phyloP scores from a whole-genome alignment of 73 alveolate genomes.

The Symbiodinium pilosum region DNA sequence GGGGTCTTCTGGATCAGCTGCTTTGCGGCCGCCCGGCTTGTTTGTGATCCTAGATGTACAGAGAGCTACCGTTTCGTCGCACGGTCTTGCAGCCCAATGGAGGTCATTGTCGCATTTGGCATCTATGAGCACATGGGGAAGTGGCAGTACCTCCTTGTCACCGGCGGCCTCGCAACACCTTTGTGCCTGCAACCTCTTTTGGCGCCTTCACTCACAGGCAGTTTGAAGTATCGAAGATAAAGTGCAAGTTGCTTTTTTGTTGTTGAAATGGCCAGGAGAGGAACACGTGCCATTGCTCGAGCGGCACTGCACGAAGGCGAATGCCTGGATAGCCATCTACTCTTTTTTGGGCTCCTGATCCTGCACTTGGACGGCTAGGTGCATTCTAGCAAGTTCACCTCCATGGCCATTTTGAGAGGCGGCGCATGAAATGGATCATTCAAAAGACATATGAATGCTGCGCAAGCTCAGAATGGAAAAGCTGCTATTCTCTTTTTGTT shows the following conservation, averaged over 20 bases:
- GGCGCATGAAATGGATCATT: background rate
- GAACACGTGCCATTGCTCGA: constrained; percentile 22
- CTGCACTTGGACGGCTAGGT: too few species aligned
- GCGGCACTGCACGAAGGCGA: constrained; percentile 88
- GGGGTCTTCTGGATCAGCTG: constrained; percentile 77
- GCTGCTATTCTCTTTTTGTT: too few species aligned
- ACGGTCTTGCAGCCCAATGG: background rate
- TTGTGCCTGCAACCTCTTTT: constrained; percentile 36
- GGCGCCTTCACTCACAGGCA: constrained; percentile 30
- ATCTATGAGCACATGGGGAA: constrained; percentile 50
- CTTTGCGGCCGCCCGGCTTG: constrained; percentile 37
- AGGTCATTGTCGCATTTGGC: constrained; percentile 53
- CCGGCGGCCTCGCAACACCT: constrained; percentile 81
- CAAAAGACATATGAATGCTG: background rate
- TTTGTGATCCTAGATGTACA: background rate
- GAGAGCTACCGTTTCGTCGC: too few species aligned
- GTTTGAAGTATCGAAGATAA: background rate
- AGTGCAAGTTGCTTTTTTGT: background rate
- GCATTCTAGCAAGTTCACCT: background rate
- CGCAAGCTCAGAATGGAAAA: too few species aligned
- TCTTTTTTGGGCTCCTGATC: constrained; percentile 55
- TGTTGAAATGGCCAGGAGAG: background rate
- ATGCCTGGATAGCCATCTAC: constrained; percentile 74
- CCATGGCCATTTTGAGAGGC: background rate
- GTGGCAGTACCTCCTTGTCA: constrained; percentile 87